Percentiles rank a stretch among this genome's conserved stretches.
Conservation (phyloP, 2,329 filamentous ascomycete genomes). For the Monilinia vaccinii-corymbosi region DNA sequence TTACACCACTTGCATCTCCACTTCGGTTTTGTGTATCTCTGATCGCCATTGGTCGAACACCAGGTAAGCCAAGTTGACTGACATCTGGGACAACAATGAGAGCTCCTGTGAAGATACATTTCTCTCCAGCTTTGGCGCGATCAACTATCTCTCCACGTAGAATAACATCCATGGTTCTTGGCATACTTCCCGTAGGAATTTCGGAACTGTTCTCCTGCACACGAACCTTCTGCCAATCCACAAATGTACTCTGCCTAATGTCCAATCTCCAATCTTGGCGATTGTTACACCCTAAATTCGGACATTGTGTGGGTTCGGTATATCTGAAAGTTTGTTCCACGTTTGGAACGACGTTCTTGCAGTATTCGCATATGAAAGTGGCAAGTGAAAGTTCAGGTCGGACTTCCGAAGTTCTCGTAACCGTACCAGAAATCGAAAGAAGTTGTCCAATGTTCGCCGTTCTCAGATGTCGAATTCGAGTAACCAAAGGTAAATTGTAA, state of each 20-base stretch:
- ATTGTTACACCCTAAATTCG: conserved; percentile 80
- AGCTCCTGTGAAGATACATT: conserved; percentile 94
- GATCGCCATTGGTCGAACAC: conserved; percentile 71
- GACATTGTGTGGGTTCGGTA: conserved; percentile 92
- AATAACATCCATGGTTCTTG: conserved; percentile 94
- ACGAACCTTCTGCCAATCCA: conserved; percentile 98
- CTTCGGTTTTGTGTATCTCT: conserved; percentile 74
- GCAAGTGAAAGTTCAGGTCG: conserved; percentile 85
- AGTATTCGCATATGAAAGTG: conserved; percentile 86
- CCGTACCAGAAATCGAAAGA: conserved; percentile 91
- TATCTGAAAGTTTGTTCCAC: conserved; percentile 97
- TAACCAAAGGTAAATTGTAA: conserved; percentile 55
- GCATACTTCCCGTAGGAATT: conserved; percentile 98
- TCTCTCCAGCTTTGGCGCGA: conserved; percentile 92
- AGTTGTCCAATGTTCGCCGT: conserved; percentile 88
- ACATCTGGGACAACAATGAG: conserved; percentile 96
- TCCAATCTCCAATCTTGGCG: conserved; percentile 92
- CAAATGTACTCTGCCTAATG: conserved; percentile 92
- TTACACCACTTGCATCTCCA: conserved; percentile 72
- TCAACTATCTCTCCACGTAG: conserved; percentile 95
- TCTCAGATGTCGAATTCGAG: conserved; percentile 44
- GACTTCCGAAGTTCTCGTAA: conserved; percentile 94
- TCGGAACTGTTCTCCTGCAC: conserved; percentile 98
- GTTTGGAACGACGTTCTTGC: conserved; percentile 75
- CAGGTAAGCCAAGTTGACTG: conserved; percentile 85